Conservation (phyloP, 2,329 filamentous ascomycete genomes). For the Exophiala sideris region DNA sequence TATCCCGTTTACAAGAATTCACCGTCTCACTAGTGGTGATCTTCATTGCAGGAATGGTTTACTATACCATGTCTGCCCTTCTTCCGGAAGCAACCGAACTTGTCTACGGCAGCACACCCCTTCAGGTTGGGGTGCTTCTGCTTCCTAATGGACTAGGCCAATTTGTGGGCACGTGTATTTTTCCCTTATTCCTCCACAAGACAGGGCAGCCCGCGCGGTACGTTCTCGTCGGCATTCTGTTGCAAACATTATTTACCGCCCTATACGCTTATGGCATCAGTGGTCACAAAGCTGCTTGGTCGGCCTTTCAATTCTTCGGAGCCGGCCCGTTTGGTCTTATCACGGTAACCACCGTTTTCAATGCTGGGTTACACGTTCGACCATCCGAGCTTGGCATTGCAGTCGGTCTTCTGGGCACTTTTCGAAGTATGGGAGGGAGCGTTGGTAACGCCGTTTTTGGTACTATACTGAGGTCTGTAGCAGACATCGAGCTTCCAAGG, state of each 20-base stretch:
- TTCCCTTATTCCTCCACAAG: background rate
- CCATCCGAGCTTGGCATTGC: conserved; percentile 2
- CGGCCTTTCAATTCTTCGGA: conserved; percentile 3
- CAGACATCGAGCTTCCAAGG: background rate
- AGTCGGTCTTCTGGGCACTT: conserved; percentile 1
- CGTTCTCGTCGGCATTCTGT: background rate
- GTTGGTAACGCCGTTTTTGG: conserved; percentile 3
- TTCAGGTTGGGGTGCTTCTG: conserved; percentile 2
- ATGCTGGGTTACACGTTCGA: background rate
- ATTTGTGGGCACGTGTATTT: background rate
- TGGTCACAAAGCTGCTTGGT: conserved; percentile 2
- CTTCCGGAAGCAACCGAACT: background rate
- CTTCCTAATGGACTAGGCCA: background rate
- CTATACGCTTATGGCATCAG: conserved; percentile 1
- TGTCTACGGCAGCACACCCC: background rate
- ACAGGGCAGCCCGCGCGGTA: conserved; percentile 1
- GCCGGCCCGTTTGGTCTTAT: background rate
- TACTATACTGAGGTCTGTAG: background rate
- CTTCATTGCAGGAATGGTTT: conserved; percentile 1
- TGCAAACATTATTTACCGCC: background rate
- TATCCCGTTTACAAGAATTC: background rate
- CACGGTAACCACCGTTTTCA: background rate
- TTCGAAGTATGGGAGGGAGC: conserved; percentile 2
- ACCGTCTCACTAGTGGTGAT: background rate
- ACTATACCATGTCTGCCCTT: background rate